Base-by-base conservation (phyloP, 441 rosid species). In the Arabidopsis hybrid region DNA sequence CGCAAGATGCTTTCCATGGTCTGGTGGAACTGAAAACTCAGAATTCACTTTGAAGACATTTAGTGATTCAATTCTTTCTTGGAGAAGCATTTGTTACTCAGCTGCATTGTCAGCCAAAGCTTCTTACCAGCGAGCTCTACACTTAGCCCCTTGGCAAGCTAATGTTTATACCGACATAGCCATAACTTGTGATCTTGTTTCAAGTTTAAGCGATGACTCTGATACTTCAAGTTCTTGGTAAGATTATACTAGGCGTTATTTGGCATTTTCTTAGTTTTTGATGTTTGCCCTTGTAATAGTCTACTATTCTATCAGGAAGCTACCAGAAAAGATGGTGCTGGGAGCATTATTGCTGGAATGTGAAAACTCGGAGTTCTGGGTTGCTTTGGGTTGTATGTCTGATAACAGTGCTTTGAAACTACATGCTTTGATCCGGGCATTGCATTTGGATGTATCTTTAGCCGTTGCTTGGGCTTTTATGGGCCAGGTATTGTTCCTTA, bases 391-490 rank as follows among this genome's bases (percentile, higher is more conserved):
- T 64, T 88, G 95, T 80, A 75, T 95, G 78, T 85, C 98, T 60
- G 81, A 81, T 65, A 75, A 87, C 69, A 75, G 56, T 79, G 93
- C 91, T 66, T 78, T 95, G 83, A 90, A 85, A 85, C 89, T 91
- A 39, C 99, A 95, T 85, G 89, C 91, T 63, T 83, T 92, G 61
- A 89, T 92, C 71, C 85, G 98, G 81, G 97, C 90, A 59, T 83
- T 95, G 86, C 99, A 95, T 66, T 78, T 95, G 84, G 97, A 92
- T 86, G 86, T 87, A 60, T 87, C 98, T 46, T 82, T 81, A 69
- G 96, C 97, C 42, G 80, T 82, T 80, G 98, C 98, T 52, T 95
- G 99, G 98, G 95, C 95, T 68, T 84, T 81, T 69, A 91, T 95
- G 72, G 98, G 99, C 57, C 90, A 92, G 98, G 99, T 92, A 86